Conservation (phyloP, 495 filamentous ascomycete genomes). For the Podospora australis region DNA sequence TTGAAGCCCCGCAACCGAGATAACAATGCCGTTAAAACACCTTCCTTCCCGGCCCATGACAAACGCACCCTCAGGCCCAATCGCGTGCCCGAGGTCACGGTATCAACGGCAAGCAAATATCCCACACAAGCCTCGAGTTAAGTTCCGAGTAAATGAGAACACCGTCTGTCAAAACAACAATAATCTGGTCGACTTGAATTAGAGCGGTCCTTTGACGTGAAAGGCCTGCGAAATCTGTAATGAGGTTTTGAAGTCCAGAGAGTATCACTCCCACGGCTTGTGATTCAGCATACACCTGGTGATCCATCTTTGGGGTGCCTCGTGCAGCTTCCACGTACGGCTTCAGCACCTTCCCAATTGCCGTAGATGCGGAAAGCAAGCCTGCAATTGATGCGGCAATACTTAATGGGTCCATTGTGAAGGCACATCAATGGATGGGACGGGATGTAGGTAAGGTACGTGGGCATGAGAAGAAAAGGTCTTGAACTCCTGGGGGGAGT, state of each 20-base stretch:
- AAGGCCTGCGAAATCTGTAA: slow-evolving; percentile 7
- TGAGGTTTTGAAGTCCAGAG: slow-evolving; percentile 10
- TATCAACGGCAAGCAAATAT: background rate
- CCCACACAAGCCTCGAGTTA: slow-evolving; percentile 11
- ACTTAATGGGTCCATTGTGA: slow-evolving; percentile 19
- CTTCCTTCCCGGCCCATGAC: slow-evolving; percentile 18
- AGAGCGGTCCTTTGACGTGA: slow-evolving; percentile 5
- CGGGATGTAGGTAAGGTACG: too few species aligned
- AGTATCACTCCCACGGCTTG: slow-evolving; percentile 10
- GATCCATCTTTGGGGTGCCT: slow-evolving; percentile 13
- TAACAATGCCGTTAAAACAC: slow-evolving; percentile 2
- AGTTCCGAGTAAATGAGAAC: slow-evolving; percentile 24
- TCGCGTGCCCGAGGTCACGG: background rate
- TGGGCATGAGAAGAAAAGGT: too few species aligned
- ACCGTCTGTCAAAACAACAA: slow-evolving; percentile 19
- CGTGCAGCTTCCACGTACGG: slow-evolving; percentile 15
- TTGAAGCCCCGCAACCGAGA: slow-evolving; percentile 18
- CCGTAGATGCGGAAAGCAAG: slow-evolving; percentile 13
- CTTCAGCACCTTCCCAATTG: slow-evolving; percentile 12
- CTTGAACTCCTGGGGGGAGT: too few species aligned
- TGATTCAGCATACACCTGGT: slow-evolving; percentile 12
- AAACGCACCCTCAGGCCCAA: slow-evolving; percentile 5
- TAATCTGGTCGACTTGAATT: slow-evolving; percentile 17
- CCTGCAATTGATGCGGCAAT: slow-evolving; percentile 17
- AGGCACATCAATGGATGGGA: background rate